Evolutionary conservation across 2,329 filamentous ascomycete genomes (phyloP).

Genomic region (Penicillium sp.): DNA sequence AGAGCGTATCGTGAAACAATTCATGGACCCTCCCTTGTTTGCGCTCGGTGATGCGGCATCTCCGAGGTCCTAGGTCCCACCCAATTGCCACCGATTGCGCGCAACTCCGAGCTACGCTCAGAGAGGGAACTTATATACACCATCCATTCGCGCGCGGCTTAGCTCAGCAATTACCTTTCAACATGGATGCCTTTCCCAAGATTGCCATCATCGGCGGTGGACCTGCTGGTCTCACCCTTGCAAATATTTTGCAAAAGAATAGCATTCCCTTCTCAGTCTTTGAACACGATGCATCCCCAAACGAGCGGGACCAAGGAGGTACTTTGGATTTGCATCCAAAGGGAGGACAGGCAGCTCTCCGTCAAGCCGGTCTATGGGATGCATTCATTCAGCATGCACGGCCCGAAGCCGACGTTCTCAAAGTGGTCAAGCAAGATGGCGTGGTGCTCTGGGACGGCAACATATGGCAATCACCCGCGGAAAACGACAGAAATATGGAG

Average conservation of each 20-base stretch:
- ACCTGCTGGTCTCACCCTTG: constrained; percentile 2
- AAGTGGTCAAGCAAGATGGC: constrained; percentile 16
- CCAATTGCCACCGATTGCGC: no score
- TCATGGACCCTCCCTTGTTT: no score
- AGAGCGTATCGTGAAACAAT: no score
- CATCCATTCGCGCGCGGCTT: no score
- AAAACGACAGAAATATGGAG: background rate
- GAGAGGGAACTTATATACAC: no score
- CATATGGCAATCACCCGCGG: background rate
- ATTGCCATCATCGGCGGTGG: background rate
- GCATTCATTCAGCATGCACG: constrained; percentile 20
- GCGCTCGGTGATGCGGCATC: no score
- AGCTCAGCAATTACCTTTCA: no score
- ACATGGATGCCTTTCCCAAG: background rate
- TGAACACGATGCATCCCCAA: constrained; percentile 26
- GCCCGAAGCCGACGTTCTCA: constrained; percentile 13
- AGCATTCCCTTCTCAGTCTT: constrained; percentile 15
- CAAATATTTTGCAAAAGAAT: background rate
- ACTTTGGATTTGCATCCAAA: constrained; percentile 23
- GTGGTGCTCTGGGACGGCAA: background rate
- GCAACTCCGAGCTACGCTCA: no score
- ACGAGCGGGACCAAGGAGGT: constrained; percentile 20
- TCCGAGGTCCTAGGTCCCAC: no score
- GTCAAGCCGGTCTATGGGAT: constrained; percentile 20
- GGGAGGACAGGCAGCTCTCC: constrained; percentile 19